Evolutionary conservation across 768 basidiomycete species (phyloP).

Genomic region (Termitomyces sp.): DNA sequence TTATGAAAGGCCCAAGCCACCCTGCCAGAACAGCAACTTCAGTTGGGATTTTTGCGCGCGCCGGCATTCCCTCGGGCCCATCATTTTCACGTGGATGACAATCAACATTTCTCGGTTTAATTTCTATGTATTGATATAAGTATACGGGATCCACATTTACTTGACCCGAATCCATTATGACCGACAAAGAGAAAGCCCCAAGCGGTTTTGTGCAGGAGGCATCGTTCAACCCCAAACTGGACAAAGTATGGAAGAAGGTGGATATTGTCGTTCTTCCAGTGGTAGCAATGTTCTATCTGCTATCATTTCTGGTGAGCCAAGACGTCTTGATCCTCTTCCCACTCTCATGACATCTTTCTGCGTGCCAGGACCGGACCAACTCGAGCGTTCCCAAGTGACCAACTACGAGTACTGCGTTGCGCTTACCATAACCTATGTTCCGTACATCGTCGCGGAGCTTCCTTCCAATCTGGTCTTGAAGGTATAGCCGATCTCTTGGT

Average conservation of each 20-base stretch:
- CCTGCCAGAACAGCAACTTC: too few relatives aligned
- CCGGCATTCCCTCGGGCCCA: too few relatives aligned
- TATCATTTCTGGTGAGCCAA: slow-evolving; percentile 30
- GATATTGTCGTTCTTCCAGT: slow-evolving; percentile 29
- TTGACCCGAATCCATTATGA: background rate
- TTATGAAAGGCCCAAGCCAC: too few relatives aligned
- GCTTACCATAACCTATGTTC: background rate
- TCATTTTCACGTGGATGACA: too few relatives aligned
- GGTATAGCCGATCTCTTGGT: background rate
- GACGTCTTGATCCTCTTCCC: slow-evolving; percentile 41
- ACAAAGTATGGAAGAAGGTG: slow-evolving; percentile 29
- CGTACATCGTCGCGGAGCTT: background rate
- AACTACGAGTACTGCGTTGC: background rate
- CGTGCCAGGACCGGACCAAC: background rate
- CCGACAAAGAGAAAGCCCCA: background rate
- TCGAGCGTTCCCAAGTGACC: background rate
- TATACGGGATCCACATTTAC: too few relatives aligned
- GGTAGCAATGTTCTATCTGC: slow-evolving; percentile 28
- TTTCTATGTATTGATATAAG: too few relatives aligned
- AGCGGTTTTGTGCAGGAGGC: background rate
- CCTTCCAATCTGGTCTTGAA: background rate
- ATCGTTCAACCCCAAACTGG: slow-evolving; percentile 24
- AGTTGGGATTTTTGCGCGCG: too few relatives aligned
- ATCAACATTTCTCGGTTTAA: too few relatives aligned
- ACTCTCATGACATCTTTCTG: background rate